Percentiles rank a stretch among this genome's conserved stretches.
These are phyloP conservation scores for Neocallimastix lanati DNA, from an alignment of 192 early-diverging fungal genomes.

Conservation along the genomic window DNA sequence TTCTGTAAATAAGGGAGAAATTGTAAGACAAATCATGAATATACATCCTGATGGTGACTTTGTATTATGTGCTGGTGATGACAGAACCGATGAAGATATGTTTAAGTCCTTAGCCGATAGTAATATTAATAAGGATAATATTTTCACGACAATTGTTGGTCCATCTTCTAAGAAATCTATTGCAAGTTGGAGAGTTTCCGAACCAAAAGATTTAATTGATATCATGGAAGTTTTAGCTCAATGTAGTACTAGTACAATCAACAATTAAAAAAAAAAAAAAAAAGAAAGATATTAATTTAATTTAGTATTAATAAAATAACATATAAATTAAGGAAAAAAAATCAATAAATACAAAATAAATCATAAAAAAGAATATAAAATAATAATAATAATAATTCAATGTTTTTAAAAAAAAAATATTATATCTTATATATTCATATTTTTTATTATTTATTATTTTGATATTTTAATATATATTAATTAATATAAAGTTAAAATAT, in stretches of 20 bases:
- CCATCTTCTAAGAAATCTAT: conserved; percentile 69
- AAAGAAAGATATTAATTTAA: too few relatives aligned
- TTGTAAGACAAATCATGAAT: conserved; percentile 59
- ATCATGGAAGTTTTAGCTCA: background rate
- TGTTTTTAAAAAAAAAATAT: too few relatives aligned
- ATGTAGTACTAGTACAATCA: background rate
- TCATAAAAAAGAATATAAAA: too few relatives aligned
- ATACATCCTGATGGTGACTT: conserved; percentile 40
- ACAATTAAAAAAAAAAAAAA: too few relatives aligned
- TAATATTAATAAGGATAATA: background rate
- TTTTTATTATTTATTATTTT: too few relatives aligned
- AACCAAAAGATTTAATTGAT: conserved; percentile 43
- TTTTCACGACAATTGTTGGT: conserved; percentile 66
- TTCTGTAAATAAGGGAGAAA: conserved; percentile 91
- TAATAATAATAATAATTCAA: too few relatives aligned
- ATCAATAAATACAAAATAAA: too few relatives aligned
- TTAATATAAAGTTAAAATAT: too few relatives aligned
- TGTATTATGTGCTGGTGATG: conserved; percentile 43
- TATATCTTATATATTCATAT: too few relatives aligned
- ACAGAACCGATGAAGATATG: conserved; percentile 97
- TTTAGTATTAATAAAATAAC: too few relatives aligned
- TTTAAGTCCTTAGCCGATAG: conserved; percentile 5
- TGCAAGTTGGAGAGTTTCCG: conserved; percentile 64
- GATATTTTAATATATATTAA: too few relatives aligned
- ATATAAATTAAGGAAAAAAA: too few relatives aligned